Evolutionary conservation across 148 eudicot species (phyloP), one percentile per base, ranked within the genome.

Genomic region (Pouteria glomerata): DNA sequence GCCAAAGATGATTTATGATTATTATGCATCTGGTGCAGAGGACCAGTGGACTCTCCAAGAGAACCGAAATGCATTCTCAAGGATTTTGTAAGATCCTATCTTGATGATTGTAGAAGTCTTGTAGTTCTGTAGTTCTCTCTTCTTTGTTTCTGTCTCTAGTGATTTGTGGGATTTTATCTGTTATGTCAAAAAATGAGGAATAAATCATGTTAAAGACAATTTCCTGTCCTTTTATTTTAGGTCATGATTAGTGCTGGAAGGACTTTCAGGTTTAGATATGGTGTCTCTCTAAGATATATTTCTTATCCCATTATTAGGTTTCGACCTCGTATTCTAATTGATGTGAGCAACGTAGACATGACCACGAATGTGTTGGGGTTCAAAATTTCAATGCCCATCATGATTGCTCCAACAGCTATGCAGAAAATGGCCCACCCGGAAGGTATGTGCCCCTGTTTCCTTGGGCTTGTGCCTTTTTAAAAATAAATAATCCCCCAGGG

Each of bases 341-440:
- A 93, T 81, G 98, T 93, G 51, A 87, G 86, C 83, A 71, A 79
- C 12, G 83, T 93, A 72, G 90, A 93, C 77, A 77, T 81, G 62
- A 81, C 85, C 42, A 82, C 97, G 30, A 87, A 79, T 10, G 83
- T 90, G 27, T 73, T 93, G 84, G 97, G 97, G 61, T 85, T 82
- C 81, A 89, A 90, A 39, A 81, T 93, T 57, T 85, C 97, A 57
- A 93, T 90, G 97, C 98, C 98, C 1, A 87, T 93, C 76, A 90
- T 93, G 98, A 78, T 93, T 80, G 98, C 98, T 77, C 98, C 98
- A 14, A 71, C 92, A 15, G 97, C 95, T 52, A 85, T 93, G 92
- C 91, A 85, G 77, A 90, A 90, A 82, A 88, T 90, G 98, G 96
- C 96, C 77, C 97, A 93, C 58, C 90, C 83, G 62, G 90, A 90